Evolutionary conservation across 176 grass and related monocot species (phyloP), one percentile per base, ranked within the genome.

Genomic region (Phoenix dactylifera): DNA sequence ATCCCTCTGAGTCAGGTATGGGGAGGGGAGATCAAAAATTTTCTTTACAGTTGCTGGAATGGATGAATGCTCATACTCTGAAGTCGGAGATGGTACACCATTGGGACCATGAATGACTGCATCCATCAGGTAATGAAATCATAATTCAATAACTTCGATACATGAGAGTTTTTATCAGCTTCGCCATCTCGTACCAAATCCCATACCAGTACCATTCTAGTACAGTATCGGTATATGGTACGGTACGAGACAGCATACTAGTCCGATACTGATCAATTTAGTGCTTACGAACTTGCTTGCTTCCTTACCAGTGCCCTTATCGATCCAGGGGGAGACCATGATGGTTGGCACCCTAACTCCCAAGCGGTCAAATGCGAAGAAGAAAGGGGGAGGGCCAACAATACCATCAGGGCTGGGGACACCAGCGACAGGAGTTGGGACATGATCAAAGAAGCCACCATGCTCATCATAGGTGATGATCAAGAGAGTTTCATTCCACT

Each of bases 391-490:
- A 1, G 93, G 70, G 1, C 93, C 79, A 7, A 98, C 93, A 22
- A 98, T 83, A 7, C 68, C 93, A 16, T 98, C 93, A 1, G 93
- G 93, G 76, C 70, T 86, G 0, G 93, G 93, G 1, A 98, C 93
- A 4, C 74, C 87, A 0, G 17, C 17, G 7, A 89, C 70, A 0
- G 93, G 93, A 0, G 93, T 98, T 9, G 93, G 76, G 1, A 98
- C 88, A 16, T 98, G 93, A 75, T 98, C 88, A 4, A 88, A 98
- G 66, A 92, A 98, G 0, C 93, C 93, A 0, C 93, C 93, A 26
- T 98, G 93, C 76, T 98, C 93, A 44, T 98, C 93, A 18, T 98
- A 98, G 51, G 93, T 98, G 60, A 98, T 22, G 26, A 98, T 4
- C 44, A 97, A 52, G 59, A 88, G 82, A 6, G 87, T 98, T 60